Base-by-base conservation (phyloP, 352 stramenopile species). In the Globisporangium apiculatum region DNA sequence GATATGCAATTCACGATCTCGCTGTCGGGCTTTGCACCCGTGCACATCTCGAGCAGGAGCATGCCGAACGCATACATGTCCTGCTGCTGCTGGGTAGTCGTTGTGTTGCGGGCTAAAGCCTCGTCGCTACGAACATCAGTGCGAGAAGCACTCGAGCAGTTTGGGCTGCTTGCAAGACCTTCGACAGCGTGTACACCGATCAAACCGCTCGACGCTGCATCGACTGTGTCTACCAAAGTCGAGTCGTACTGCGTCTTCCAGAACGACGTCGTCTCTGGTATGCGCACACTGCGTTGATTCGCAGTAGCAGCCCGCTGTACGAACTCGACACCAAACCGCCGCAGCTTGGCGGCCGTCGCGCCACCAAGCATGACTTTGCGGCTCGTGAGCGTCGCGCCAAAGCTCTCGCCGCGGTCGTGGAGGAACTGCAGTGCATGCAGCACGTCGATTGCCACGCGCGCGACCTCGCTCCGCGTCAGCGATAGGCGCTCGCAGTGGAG, bases 21-120 rank as follows among this genome's bases (percentile, higher is more conserved):
- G 31, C 54, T 60, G 9, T 59, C 84, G n/a, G 82, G 82, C 7
- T 83, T 80, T 17, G 81, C 67, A 8, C 60, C 36, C 6, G 68
- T 67, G 41, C 76, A 86, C 76, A 91, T 86, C 62, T 91, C 82
- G 15, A 89, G 67, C 0, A 90, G 56, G 37, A 91, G 65, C 35
- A 90, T 65, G 3, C 79, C 82, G 51, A 91, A 89, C 11, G 77
- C 74, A 52, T 79, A 89, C 17, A 91, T 54, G 52, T 91, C 77
- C 43, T 69, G 56, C 49, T 47, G 51, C 17, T 52, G 51, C 17
- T 52, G 51, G 8, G 41, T 9, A 24, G 46, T 36, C n/a, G 24
- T 11, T 24, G 14, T 8, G 7, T 5, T 31, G 24, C 3, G 46
- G 5, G 7, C 46, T 24, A n/a, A n/a, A 55, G 51, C 36, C 1